A percentile compares a stretch with the other conserved stretches of the same genome.
These are phyloP conservation scores for Anthracocystis setariae DNA, from an alignment of 1,284 basidiomycete genomes.

Conservation along the genomic window DNA sequence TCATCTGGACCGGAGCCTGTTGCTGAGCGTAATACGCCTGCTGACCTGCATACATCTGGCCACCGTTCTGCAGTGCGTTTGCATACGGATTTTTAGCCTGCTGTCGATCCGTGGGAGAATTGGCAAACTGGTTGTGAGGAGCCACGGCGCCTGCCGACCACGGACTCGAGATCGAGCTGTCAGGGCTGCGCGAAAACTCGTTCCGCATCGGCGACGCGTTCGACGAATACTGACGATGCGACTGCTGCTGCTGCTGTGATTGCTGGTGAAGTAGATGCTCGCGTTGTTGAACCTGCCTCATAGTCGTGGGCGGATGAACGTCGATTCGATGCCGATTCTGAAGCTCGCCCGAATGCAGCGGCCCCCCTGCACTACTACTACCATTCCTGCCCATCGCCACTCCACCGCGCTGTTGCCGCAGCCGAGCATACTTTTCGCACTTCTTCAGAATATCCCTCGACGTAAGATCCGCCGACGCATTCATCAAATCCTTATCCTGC, in stretches of 20 bases:
- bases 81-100: slow-evolving; percentile 16
- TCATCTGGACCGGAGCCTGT: neutral
- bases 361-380: slow-evolving; percentile 19
- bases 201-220: slow-evolving; percentile 9
- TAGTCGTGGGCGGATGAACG: slow-evolving; percentile 53
- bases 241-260: slow-evolving; percentile 21
- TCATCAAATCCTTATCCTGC: slow-evolving; percentile 63
- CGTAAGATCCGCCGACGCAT: slow-evolving; percentile 56
- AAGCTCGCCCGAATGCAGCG: slow-evolving; percentile 37
- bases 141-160: slow-evolving; percentile 34
- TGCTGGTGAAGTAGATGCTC: slow-evolving; percentile 28
- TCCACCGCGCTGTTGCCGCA: slow-evolving; percentile 38
- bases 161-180: slow-evolving; percentile 11
- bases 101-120: slow-evolving; percentile 24
- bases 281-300: slow-evolving; percentile 50
- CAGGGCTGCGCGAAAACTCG: slow-evolving; percentile 40
- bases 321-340: slow-evolving; percentile 52
- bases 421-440: slow-evolving; percentile 60
- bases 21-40: slow-evolving; percentile 4
- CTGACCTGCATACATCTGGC: neutral
- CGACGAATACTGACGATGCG: slow-evolving; percentile 19
- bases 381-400: slow-evolving; percentile 32
- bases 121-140: slow-evolving; percentile 8
- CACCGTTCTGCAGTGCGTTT: neutral
- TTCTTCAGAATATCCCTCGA: slow-evolving; percentile 61